These are phyloP conservation scores for Angophora floribunda DNA, from an alignment of 345 rosid species.

Conservation along the genomic window DNA sequence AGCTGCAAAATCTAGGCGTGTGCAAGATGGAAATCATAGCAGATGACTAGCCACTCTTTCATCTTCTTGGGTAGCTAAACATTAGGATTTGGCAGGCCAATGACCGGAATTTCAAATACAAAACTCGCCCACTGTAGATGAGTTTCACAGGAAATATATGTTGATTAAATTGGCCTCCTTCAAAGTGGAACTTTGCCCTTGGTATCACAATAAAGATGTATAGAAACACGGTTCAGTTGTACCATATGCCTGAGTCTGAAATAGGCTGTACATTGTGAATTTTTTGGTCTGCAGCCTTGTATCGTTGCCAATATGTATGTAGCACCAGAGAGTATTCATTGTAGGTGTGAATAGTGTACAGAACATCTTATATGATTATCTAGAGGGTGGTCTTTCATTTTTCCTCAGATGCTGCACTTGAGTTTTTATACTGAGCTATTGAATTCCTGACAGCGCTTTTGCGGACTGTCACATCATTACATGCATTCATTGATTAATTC, in stretches of 20 bases:
- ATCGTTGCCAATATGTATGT: neutral
- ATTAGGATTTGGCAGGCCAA: neutral
- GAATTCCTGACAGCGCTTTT: neutral
- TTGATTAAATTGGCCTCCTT: neutral
- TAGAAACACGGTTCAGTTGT: neutral
- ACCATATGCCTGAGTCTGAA: neutral
- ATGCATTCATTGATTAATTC: neutral
- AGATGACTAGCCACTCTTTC: constrained; percentile 45
- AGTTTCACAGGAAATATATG: neutral
- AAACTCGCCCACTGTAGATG: neutral
- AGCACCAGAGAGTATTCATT: constrained; percentile 32
- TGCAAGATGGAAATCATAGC: neutral
- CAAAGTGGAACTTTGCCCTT: neutral
- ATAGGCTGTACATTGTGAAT: neutral
- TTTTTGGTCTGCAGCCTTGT: neutral
- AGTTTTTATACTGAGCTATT: neutral
- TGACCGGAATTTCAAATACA: neutral
- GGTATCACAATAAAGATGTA: neutral
- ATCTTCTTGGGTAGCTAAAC: constrained; percentile 1
- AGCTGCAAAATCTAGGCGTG: constrained; percentile 9
- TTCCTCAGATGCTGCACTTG: neutral
- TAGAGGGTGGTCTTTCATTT: neutral
- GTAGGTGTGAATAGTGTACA: neutral
- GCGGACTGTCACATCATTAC: neutral
- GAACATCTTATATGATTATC: neutral